These are phyloP conservation scores for Lactifluus volemus DNA, from an alignment of 768 basidiomycete genomes.

Conservation along the genomic window DNA sequence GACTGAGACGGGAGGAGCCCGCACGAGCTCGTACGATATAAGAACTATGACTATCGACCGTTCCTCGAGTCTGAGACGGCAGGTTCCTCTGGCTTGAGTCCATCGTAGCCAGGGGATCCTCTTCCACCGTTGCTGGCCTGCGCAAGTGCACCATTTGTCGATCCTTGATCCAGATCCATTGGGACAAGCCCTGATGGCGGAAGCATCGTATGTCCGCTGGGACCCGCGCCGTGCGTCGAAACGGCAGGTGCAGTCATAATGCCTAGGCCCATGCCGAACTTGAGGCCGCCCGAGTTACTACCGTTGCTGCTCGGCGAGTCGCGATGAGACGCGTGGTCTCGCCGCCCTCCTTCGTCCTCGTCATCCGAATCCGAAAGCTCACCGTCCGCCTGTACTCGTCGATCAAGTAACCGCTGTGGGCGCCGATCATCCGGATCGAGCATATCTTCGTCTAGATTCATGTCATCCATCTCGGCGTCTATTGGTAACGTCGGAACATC, in stretches of 20 bases:
- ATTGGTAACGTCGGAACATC: slow-evolving; percentile 81
- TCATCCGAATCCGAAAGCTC: slow-evolving; percentile 97
- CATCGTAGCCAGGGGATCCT: slow-evolving; percentile 8
- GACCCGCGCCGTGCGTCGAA: slow-evolving; percentile 63
- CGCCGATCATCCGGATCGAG: slow-evolving; percentile 69
- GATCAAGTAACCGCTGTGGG: slow-evolving; percentile 70
- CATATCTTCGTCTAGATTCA: slow-evolving; percentile 75
- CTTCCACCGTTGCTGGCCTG: slow-evolving; percentile 1
- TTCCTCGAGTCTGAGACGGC: slow-evolving; percentile 19
- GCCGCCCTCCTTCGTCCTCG: slow-evolving; percentile 83
- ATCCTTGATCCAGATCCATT: slow-evolving; percentile 15
- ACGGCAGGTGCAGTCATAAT: slow-evolving; percentile 57
- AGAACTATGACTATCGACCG: slow-evolving; percentile 8
- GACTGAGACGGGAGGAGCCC: not conserved
- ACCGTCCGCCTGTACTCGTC: slow-evolving; percentile 72
- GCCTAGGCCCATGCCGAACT: slow-evolving; percentile 58
- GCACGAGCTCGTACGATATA: not conserved
- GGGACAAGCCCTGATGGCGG: slow-evolving; percentile 11
- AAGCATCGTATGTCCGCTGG: slow-evolving; percentile 34
- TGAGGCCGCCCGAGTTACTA: slow-evolving; percentile 32
- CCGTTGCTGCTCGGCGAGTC: slow-evolving; percentile 30
- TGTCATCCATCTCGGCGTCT: slow-evolving; percentile 77
- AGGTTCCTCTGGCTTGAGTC: slow-evolving; percentile 12
- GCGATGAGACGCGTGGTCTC: slow-evolving; percentile 51
- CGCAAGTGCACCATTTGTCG: slow-evolving; percentile 1